Evolutionary conservation across 768 basidiomycete genomes (phyloP), one percentile per base, ranked within the genome.

Genomic region (Leccinum variicolor): DNA sequence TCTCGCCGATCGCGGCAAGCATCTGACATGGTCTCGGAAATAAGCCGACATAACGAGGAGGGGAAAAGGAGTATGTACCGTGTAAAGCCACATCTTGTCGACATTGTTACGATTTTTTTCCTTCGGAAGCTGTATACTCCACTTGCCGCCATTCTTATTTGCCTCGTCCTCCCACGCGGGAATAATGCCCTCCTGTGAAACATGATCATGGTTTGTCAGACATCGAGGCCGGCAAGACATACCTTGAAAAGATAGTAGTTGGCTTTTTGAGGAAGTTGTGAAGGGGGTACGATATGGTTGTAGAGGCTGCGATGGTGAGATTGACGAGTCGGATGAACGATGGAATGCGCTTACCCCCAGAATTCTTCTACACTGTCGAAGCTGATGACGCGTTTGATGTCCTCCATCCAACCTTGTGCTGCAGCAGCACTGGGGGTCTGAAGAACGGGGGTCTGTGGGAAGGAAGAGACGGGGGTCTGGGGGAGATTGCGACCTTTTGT

Each of bases 181-280:
- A 62, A 96, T 96, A 62, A 98, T 97, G 26, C 89, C 91, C 66
- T 94, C 94, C 93, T 95, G 66, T 55, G 17, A 11, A 47, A 33
- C 23, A 56, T 60, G 58, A 58, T 29, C 53, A 61, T 23, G 23
- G 28, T 19, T 51, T 53, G 41, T 47, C 39, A 41, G 36, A 51
- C 15, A 52, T 21, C 36, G 28, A 13, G 14, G 10, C 41, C 23
- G 10, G 17, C 9, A 11, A 33, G 21, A 75, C 84, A 50, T 53
- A 87, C 92, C 81, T 97, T 98, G 86, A 99, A 98, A 62, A 99
- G 80, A 77, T 98, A 99, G 74, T 99, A 99, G 71, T 98, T 98
- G n/a, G 94, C 93, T 77, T 97, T 98, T 74, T 87, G 87, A 39
- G 94, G 92, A 62, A 98, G 79, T 68, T 86, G 84, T 19, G 94